A percentile compares a stretch with the other conserved stretches of the same genome.
phyloP scores from a whole-genome alignment of 148 eudicot genomes.

The Arbutus unedo region DNA sequence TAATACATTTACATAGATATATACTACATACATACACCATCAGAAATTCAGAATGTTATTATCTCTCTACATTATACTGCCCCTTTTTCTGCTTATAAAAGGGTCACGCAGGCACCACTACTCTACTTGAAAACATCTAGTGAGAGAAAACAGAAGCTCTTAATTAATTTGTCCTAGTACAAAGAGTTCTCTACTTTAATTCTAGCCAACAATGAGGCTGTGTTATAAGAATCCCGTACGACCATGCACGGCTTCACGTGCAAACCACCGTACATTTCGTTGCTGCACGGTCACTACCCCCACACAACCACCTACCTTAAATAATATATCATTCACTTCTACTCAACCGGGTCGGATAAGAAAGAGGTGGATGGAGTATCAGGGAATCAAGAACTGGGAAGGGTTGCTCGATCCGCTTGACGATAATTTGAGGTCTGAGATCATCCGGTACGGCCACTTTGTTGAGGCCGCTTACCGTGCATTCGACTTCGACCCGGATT shows the following conservation, averaged over 20 bases:
- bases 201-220: conserved; percentile 14
- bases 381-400: conserved; percentile 66
- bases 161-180: neutral
- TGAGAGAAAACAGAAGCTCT: neutral
- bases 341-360: conserved; percentile 14
- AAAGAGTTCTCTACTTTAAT: neutral
- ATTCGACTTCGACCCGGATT: conserved; percentile 62
- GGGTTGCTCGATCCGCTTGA: conserved; percentile 86
- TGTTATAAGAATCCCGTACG: conserved; percentile 4
- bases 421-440: conserved; percentile 53
- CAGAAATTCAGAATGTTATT: too few species aligned
- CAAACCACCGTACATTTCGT: neutral
- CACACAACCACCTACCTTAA: neutral
- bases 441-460: conserved; percentile 69
- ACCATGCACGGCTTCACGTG: conserved; percentile 18
- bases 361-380: conserved; percentile 68
- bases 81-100: too few species aligned
- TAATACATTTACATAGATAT: too few species aligned
- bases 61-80: too few species aligned
- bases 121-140: too few species aligned
- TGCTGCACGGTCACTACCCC: neutral
- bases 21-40: too few species aligned
- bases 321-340: too few species aligned
- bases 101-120: too few species aligned
- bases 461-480: conserved; percentile 68